Evolutionary conservation across 495 filamentous ascomycete genomes (phyloP).

Genomic region (Hypoxylon intermedium): DNA sequence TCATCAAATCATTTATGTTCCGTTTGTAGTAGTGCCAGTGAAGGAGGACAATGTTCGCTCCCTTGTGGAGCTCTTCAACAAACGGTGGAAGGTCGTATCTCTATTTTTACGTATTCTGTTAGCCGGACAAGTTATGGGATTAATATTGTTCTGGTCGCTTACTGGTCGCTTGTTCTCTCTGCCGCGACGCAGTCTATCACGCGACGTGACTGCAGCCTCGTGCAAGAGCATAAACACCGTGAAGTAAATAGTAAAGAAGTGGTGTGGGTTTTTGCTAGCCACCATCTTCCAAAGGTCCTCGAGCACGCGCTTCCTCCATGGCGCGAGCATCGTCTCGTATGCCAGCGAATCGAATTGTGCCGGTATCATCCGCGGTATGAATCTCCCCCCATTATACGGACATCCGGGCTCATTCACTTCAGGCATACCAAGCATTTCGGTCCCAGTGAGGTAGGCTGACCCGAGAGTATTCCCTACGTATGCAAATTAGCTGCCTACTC

Average conservation of each 20-base stretch:
- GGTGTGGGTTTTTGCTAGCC: conserved; percentile 39
- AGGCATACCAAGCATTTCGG: conserved; percentile 45
- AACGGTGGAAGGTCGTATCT: conserved; percentile 41
- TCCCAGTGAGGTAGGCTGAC: conserved; percentile 46
- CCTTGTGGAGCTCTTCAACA: conserved; percentile 40
- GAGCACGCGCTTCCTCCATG: conserved; percentile 40
- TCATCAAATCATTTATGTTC: conserved; percentile 24
- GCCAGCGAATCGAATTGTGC: conserved; percentile 58
- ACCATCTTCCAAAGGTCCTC: conserved; percentile 42
- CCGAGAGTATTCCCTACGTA: conserved; percentile 46
- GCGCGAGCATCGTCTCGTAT: conserved; percentile 42
- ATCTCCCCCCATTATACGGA: conserved; percentile 37
- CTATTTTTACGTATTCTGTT: background rate
- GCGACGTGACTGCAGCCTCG: conserved; percentile 37
- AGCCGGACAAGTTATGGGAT: background rate
- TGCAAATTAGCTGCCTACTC: conserved; percentile 4
- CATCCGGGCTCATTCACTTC: conserved; percentile 23
- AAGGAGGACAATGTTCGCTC: conserved; percentile 43
- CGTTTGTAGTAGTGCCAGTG: conserved; percentile 50
- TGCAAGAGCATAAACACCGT: conserved; percentile 50
- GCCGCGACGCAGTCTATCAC: conserved; percentile 43
- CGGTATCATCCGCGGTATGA: conserved; percentile 54
- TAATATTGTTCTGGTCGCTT: background rate
- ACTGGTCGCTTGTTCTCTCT: conserved; percentile 34
- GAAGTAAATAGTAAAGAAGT: conserved; percentile 53